Conservation (phyloP, 1,284 basidiomycete species). For the Neotropicomus parvogracilis region DNA sequence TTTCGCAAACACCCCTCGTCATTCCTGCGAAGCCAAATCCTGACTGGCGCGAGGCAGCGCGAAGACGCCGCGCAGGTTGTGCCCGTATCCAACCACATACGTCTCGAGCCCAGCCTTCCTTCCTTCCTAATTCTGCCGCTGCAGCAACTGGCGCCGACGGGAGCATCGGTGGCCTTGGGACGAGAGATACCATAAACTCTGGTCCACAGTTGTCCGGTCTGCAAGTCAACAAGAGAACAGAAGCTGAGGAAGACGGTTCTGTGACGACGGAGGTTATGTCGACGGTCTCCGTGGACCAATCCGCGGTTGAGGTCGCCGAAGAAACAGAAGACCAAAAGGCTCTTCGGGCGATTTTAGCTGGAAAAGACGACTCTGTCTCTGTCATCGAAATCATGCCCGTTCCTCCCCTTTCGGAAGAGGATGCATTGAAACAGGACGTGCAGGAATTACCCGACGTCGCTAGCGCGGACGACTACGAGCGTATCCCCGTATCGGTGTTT, state of each 20-base stretch:
- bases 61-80: slow-evolving; percentile 42
- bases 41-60: slow-evolving; percentile 81
- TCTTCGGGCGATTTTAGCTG: slow-evolving; percentile 66
- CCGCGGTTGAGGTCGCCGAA: slow-evolving; percentile 32
- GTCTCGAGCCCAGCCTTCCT: slow-evolving; percentile 36
- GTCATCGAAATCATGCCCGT: slow-evolving; percentile 54
- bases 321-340: slow-evolving; percentile 72
- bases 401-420: slow-evolving; percentile 62
- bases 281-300: slow-evolving; percentile 1
- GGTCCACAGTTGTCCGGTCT: slow-evolving; percentile 65
- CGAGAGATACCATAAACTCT: slow-evolving; percentile 63
- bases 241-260: slow-evolving; percentile 24
- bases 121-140: slow-evolving; percentile 63
- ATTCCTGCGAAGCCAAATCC: slow-evolving; percentile 81
- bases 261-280: slow-evolving; percentile 21
- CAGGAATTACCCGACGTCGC: slow-evolving; percentile 72
- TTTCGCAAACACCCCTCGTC: slow-evolving; percentile 64
- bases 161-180: slow-evolving; percentile 76
- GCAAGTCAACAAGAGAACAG: slow-evolving; percentile 45
- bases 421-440: slow-evolving; percentile 80
- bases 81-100: slow-evolving; percentile 12
- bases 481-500: slow-evolving; percentile 90
- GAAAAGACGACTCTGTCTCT: slow-evolving; percentile 40
- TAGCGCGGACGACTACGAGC: slow-evolving; percentile 82
- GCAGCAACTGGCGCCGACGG: slow-evolving; percentile 66